Base-by-base conservation (phyloP, 2,329 filamentous ascomycete genomes). In the Hypoxylon sp. region DNA sequence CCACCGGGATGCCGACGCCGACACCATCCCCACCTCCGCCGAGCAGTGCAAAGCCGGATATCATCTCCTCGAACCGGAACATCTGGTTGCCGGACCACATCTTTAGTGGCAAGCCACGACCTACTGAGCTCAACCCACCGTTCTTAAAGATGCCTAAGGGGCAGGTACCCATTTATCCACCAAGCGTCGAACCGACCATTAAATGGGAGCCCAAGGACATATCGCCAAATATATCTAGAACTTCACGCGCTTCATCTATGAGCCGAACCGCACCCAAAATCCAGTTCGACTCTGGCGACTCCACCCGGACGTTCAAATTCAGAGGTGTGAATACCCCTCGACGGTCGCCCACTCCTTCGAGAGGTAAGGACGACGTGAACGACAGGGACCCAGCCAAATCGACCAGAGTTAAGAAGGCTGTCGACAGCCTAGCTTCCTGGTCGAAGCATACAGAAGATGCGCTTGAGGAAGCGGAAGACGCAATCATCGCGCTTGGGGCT, bases 131-230 rank as follows among this genome's bases (percentile, higher is more conserved):
- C 4, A 53, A 31, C 31, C 61, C 56, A 5, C 50, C 64, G 2
- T 17, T 56, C 9, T 33, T 70, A 3, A 70, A 65, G 42, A 56
- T 68, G 47, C 64, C 67, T 2, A 29, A 44, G 35, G 39, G 10
- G 9, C 29, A 50, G n/a, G 13, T 13, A 1, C 11, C 57, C 19
- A 10, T 14, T 14, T n/a, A 29, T 22, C n/a, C 64, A 33, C 17
- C 52, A 9, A 46, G 5, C 5, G n/a, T 39, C 5, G 29, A 13
- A 3, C 13, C 1, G 2, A 35, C 26, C 8, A 26, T 47, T 8
- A 61, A 56, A 14, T 13, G 33, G 11, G 63, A 60, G 37, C 33
- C 37, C 1, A 29, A 55, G 35, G 26, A 26, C 13, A 4, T 33
- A 9, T 3, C 48, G 3, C 17, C 54, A 9, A 53, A n/a, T 17